phyloP scores from a whole-genome alignment of 352 stramenopile species.

The Phytophthora chlamydospora region DNA sequence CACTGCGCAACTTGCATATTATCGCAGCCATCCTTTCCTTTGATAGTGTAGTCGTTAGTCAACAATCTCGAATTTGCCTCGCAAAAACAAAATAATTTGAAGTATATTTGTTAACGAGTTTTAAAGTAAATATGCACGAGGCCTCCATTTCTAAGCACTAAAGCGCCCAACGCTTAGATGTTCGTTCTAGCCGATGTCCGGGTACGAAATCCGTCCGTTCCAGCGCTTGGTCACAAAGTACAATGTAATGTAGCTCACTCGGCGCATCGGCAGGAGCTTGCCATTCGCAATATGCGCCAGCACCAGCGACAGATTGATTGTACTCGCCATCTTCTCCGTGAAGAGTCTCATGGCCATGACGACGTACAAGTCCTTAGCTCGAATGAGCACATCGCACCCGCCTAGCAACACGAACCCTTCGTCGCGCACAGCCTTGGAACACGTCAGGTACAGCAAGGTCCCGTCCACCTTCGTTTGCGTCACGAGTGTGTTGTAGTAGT shows the following conservation, averaged over 20 bases:
- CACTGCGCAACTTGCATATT: no score
- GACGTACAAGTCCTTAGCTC: slow-evolving; percentile 43
- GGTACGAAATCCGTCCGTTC: slow-evolving; percentile 41
- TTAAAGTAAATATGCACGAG: no score
- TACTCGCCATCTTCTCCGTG: slow-evolving; percentile 28
- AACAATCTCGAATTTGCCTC: no score
- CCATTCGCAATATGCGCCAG: slow-evolving; percentile 36
- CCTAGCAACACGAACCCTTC: slow-evolving; percentile 46
- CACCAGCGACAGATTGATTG: slow-evolving; percentile 40
- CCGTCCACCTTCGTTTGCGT: slow-evolving; percentile 20
- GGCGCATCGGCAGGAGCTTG: slow-evolving; percentile 33
- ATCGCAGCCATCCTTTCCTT: no score
- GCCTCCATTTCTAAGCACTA: no score
- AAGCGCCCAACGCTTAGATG: no score
- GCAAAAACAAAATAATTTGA: no score
- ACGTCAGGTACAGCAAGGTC: slow-evolving; percentile 35
- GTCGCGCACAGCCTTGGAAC: slow-evolving; percentile 39
- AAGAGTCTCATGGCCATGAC: slow-evolving; percentile 42
- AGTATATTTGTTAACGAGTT: no score
- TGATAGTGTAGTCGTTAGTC: no score
- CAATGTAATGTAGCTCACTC: slow-evolving; percentile 33
- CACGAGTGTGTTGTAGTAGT: slow-evolving; percentile 50
- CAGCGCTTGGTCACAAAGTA: slow-evolving; percentile 35
- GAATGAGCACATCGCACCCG: slow-evolving; percentile 39
- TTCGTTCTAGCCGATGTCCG: slow-evolving; percentile 38